Base-by-base conservation (phyloP, 306 rosid species). In the Lupinus albus region DNA sequence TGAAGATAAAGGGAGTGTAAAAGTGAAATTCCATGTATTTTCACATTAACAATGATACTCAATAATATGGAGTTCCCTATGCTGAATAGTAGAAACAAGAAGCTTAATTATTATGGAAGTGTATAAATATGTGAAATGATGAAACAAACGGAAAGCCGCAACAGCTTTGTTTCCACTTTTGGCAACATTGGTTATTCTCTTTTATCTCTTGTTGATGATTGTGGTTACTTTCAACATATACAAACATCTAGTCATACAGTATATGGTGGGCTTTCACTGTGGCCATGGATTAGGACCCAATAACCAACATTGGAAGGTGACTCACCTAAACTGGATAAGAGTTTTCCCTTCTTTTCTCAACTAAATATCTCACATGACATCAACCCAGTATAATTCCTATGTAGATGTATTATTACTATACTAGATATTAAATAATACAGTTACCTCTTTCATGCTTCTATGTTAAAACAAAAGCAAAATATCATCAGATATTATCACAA, bases 231-330 rank as follows among this genome's bases (percentile, higher is more conserved):
- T 81, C 81, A 75, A 49, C 55, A 71, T 63, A 68, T 78, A 41
- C 59, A 42, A 18, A 56, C 38, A 70, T 82, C 83, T 81, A 61
- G 56, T 69, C 77, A 63, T 15, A 18, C 63, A 61, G 7, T 51
- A 46, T 25, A 49, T 16, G 75, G 88, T 88, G 91, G 85, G 79
- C 71, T 81, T 75, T 81, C 70, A 69, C 85, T 79, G 84, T 85
- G 72, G 13, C 67, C 1, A 63, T 13, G 70, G 66, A 71, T 76
- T 28, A 67, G 63, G 74, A 77, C 78, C 61, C 78, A 1, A 35
- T 15, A 64, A 33, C 68, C 72, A 71, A 62, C 71, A 45, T 9
- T 30, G 1, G 11, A 48, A 68, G 51, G 47, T 72, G 75, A 2
- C 65, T 76, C 79, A 61, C 42, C 76, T 32, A 11, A 76, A 61